Evolutionary conservation across 768 basidiomycete species (phyloP), one percentile per base, ranked within the genome.

Genomic region (Pulveroboletus sp.): DNA sequence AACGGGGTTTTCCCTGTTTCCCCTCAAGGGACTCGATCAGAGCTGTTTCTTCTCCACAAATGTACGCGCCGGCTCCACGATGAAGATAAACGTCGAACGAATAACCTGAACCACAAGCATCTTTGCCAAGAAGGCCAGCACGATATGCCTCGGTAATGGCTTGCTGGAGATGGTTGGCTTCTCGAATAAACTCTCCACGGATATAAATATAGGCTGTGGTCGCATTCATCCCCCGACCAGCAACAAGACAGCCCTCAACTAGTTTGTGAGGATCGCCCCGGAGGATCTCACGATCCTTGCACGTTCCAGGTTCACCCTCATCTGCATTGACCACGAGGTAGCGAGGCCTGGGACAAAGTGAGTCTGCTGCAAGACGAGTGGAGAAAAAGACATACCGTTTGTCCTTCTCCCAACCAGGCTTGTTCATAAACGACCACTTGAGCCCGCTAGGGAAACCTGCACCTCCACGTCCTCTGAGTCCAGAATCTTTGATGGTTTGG

Each of bases 381-480:
- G 39, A 18, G 5, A 40, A 26, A 45, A 32, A 43, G 21, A 36
- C 39, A 59, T 72, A 89, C 86, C 91, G 76, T 57, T 82, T 83
- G 63, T 97, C 95, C 66, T 89, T 86, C 74, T 98, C 83, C 95
- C 95, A 97, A 26, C 85, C 85, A n/a, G 93, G 94, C 72, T 98
- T 99, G 78, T 99, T 98, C 95, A 98, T 95, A 68, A 93, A 93
- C 62, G 86, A 89, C 94, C 94, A 97, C 67, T 98, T 97, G 60
- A 98, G 76, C 21, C 95, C 95, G 57, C 86, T 89, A 0, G 95
- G 95, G 66, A 99, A 99, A 27, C 95, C 95, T 37, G 95, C 95
- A 46, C 95, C 95, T 45, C 95, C 95, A 48, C 95, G 85, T 11
- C 95, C 95, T 63, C 95, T 83, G 32, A 98, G 79, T 40, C 95